Conservation (phyloP, 2,329 filamentous ascomycete species). For the Claviceps maximensis region DNA sequence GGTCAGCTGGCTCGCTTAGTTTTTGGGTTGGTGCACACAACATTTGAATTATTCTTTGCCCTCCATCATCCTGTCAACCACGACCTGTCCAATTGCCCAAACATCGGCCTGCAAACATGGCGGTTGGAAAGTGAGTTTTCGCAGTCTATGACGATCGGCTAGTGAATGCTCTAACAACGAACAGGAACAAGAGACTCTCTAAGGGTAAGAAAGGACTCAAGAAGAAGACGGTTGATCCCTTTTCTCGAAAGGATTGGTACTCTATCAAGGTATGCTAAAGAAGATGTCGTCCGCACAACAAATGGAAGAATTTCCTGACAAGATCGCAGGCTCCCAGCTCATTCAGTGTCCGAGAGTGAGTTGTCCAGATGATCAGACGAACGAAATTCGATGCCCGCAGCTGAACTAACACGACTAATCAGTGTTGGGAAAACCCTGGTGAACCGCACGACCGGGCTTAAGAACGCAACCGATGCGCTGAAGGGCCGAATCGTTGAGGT, state of each 20-base stretch:
- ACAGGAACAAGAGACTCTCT: constrained; percentile 98
- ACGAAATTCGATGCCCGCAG: background rate
- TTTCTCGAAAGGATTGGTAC: constrained; percentile 99
- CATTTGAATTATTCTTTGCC: constrained; percentile 26
- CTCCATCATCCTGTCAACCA: constrained; percentile 28
- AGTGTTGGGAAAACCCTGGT: constrained; percentile 99
- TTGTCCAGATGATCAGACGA: constrained; percentile 9
- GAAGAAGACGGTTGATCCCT: constrained; percentile 97
- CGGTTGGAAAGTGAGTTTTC: constrained; percentile 44
- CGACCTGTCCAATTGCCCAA: constrained; percentile 29
- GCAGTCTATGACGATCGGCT: constrained; percentile 1
- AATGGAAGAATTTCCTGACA: constrained; percentile 6
- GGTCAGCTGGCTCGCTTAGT: constrained; percentile 23
- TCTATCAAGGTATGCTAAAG: constrained; percentile 66
- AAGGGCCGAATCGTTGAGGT: constrained; percentile 99
- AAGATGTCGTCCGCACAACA: too few relatives aligned
- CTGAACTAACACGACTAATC: constrained; percentile 6
- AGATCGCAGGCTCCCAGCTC: constrained; percentile 67
- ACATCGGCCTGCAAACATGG: constrained; percentile 42
- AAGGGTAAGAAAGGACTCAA: constrained; percentile 99
- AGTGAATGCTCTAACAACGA: constrained; percentile 11
- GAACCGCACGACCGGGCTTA: constrained; percentile 98
- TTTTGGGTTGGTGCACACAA: constrained; percentile 27
- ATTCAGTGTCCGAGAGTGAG: constrained; percentile 95
- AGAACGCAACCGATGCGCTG: constrained; percentile 98